Evolutionary conservation across 108 stramenopile species (phyloP).

Genomic region (Cylindrotheca closterium): DNA sequence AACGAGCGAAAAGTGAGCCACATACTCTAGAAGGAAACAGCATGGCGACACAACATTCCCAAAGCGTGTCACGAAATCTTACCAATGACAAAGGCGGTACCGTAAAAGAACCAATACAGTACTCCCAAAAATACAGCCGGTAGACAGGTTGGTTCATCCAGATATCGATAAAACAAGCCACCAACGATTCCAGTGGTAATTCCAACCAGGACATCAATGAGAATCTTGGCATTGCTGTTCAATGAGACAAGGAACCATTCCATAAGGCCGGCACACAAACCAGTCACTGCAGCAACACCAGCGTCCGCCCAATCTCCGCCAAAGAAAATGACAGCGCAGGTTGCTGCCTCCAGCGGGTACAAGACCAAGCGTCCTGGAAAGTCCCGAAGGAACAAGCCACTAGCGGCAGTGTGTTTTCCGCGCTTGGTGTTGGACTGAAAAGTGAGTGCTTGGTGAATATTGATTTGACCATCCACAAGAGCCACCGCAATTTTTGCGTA

Average conservation of each 20-base stretch:
- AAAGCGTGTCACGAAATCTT: no score
- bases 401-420: conserved; percentile 36
- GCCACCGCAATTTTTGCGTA: conserved; percentile 45
- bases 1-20: conserved; percentile 44
- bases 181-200: conserved; percentile 38
- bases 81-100: conserved; percentile 28
- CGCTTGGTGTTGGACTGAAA: conserved; percentile 41
- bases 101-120: conserved; percentile 56
- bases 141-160: conserved; percentile 23
- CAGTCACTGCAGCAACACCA: conserved; percentile 33
- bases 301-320: conserved; percentile 34
- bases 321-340: conserved; percentile 43
- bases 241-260: conserved; percentile 29
- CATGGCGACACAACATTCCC: no score
- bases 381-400: conserved; percentile 40
- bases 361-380: conserved; percentile 44
- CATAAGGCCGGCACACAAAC: conserved; percentile 31
- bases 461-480: conserved; percentile 37
- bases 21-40: no score
- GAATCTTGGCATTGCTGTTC: conserved; percentile 26
- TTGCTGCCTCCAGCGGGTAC: conserved; percentile 44
- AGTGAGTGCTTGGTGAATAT: conserved; percentile 41
- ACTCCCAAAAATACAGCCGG: conserved; percentile 43
- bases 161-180: conserved; percentile 29
- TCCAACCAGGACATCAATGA: conserved; percentile 39